A percentile compares a stretch with the other conserved stretches of the same genome.
phyloP scores from a whole-genome alignment of 176 grass and related monocot genomes.

The Musa acuminata region DNA sequence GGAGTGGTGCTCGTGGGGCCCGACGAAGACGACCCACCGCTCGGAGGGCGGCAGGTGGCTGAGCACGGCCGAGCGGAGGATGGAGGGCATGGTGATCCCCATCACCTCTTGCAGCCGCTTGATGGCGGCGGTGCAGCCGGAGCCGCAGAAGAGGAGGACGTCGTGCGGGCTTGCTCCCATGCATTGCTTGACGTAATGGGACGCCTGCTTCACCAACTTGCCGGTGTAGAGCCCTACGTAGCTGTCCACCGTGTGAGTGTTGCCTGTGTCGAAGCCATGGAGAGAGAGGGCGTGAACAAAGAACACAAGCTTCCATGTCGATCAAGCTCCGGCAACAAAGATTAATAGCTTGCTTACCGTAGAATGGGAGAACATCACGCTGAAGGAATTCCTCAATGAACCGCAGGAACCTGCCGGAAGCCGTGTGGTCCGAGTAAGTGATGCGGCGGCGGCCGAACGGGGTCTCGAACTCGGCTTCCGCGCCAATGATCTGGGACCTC shows the following conservation, averaged over 20 bases:
- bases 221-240: constrained; percentile 59
- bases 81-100: constrained; percentile 29
- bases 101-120: constrained; percentile 76
- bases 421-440: constrained; percentile 74
- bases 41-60: constrained; percentile 28
- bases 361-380: constrained; percentile 62
- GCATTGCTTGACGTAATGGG: constrained; percentile 52
- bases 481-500: constrained; percentile 50
- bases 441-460: constrained; percentile 53
- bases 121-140: constrained; percentile 56
- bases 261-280: constrained; percentile 26
- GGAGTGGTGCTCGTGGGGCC: constrained; percentile 76
- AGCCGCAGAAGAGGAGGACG: constrained; percentile 55
- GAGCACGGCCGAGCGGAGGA: background rate
- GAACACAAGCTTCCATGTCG: too few relatives aligned
- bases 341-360: constrained; percentile 25
- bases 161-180: constrained; percentile 46
- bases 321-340: too few relatives aligned
- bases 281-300: background rate
- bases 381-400: constrained; percentile 66
- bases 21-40: constrained; percentile 65
- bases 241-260: constrained; percentile 78
- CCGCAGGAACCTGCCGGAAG: constrained; percentile 48
- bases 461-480: constrained; percentile 37
- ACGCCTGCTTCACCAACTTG: constrained; percentile 28